Base-by-base conservation (phyloP, 2,329 filamentous ascomycete species). In the Byssoonygena ceratinophila region DNA sequence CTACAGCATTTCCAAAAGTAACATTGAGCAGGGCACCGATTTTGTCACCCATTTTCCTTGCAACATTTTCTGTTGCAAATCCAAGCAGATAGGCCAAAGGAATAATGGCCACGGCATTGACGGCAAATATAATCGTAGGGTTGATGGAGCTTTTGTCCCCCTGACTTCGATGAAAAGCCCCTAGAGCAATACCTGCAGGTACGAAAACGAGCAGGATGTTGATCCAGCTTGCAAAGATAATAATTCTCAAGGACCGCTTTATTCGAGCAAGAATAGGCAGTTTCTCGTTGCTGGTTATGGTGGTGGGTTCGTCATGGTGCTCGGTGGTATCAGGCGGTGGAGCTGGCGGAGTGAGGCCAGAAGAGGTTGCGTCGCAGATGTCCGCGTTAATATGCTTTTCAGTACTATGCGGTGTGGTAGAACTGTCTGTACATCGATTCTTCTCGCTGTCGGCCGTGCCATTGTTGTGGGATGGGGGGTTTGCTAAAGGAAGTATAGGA, bases 41-140 rank as follows among this genome's bases (percentile, higher is more conserved):
- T 0, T 87, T 90, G 66, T 96, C 89, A 46, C 90, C 89, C 0
- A 83, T 84, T n/a, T 69, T 69, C 43, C 43, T 52, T 2, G 90
- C 86, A 58, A 96, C 84, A 67, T 95, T 89, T 67, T 97, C 91
- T 0, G 91, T 96, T 0, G 87, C 87, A 63, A 85, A 94, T 60
- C 85, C 84, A 20, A 97, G 76, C 74, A 95, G 83, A 14, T 84
- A 86, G 2, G 91, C 91, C 34, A 96, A 76, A 0, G 90, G 90
- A 54, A 96, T 83, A 59, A 96, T 95, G 55, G 90, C 91, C 57
- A 96, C 79, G 62, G 96, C 96, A 72, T 96, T 96, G 69, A 96
- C 79, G 52, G 90, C 80, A 63, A 96, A 96, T 44, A 92, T 74
- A 22, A 76, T 77, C 53, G 84, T 75, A 2, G 76, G 73, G 63